These are phyloP conservation scores for Tillandsia fasciculata DNA, from an alignment of 176 grass and related monocot genomes.

Conservation along the genomic window DNA sequence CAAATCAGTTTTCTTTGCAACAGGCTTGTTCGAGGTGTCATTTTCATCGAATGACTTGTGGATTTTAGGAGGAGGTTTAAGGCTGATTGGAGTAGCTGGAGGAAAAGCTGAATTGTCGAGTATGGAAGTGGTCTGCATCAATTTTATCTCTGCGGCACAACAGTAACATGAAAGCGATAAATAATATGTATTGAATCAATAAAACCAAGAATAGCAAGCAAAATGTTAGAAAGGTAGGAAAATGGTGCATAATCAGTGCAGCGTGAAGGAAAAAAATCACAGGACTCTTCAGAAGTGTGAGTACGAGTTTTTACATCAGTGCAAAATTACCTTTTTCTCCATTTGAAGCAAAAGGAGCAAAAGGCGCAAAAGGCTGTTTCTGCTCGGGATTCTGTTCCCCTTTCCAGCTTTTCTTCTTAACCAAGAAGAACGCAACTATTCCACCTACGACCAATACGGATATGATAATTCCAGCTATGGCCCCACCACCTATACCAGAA, in stretches of 20 bases:
- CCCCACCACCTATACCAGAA: slow-evolving; percentile 45
- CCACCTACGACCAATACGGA: slow-evolving; percentile 45
- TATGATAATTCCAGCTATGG: slow-evolving; percentile 53
- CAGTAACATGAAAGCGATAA: not conserved
- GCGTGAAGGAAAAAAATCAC: no score
- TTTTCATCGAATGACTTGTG: slow-evolving; percentile 51
- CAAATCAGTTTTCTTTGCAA: slow-evolving; percentile 24
- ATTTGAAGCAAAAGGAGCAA: slow-evolving; percentile 29
- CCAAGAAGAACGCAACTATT: slow-evolving; percentile 46
- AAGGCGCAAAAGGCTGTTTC: slow-evolving; percentile 35
- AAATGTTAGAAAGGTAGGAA: not conserved
- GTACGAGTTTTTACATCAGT: no score
- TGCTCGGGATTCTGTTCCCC: slow-evolving; percentile 29
- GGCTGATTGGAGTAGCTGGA: slow-evolving; percentile 43
- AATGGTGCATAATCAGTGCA: not conserved
- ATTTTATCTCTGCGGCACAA: slow-evolving; percentile 30
- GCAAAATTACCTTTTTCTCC: slow-evolving; percentile 15
- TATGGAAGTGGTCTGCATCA: slow-evolving; percentile 33
- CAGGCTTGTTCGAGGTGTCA: slow-evolving; percentile 37
- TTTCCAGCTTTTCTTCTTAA: slow-evolving; percentile 41
- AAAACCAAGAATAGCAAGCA: no score
- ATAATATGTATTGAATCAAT: not conserved
- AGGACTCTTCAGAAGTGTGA: no score
- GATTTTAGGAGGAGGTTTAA: slow-evolving; percentile 73
- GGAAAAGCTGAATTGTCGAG: slow-evolving; percentile 31